Evolutionary conservation across 352 stramenopile species (phyloP), one percentile per base, ranked within the genome.

Genomic region (Globisporangium takayamanum): DNA sequence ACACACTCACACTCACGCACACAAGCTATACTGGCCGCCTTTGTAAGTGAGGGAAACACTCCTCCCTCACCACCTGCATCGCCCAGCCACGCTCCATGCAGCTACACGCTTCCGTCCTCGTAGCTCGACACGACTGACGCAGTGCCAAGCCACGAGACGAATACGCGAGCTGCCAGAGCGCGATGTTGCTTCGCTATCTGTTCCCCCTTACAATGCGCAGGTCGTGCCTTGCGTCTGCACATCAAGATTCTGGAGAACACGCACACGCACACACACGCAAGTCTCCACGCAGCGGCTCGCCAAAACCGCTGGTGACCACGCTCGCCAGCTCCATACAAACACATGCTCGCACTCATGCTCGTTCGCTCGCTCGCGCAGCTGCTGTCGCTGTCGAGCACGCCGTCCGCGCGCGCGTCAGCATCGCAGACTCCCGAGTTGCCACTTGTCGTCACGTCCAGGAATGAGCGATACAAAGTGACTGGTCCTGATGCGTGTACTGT

Each of bases 191-290:
- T 80, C 45, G 61, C 51, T 88, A 50, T 88, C 26, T 53, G 78
- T 84, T 72, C 76, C 59, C 63, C 80, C 71, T 90, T 90, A 90
- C 80, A 90, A 90, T 82, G 80, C 77, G 67, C 66, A 88, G 67
- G 76, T 79, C 84, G 78, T 87, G 80, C 70, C 76, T 82, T 71
- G 62, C 84, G 74, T 60, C 76, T 80, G 64, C 73, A 56, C 78
- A 88, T 90, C 78, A 90, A 88, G 80, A 90, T 90, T 85, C 73
- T 66, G 80, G 73, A 62, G 73, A 80, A 88, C 80, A 58, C 44
- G 25, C 4, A 53, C 75, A 50, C 60, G 66, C 57, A 46, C 44
- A 49, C 44, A 49, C 44, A 49, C 20, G 44, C 44, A 49, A 49
- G 44, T 22, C 68, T 67, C 62, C 71, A 44, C 63, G 62, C 62